Evolutionary conservation across 768 basidiomycete species (phyloP), one percentile per base, ranked within the genome.

Genomic region (Leccinum imitatum): DNA sequence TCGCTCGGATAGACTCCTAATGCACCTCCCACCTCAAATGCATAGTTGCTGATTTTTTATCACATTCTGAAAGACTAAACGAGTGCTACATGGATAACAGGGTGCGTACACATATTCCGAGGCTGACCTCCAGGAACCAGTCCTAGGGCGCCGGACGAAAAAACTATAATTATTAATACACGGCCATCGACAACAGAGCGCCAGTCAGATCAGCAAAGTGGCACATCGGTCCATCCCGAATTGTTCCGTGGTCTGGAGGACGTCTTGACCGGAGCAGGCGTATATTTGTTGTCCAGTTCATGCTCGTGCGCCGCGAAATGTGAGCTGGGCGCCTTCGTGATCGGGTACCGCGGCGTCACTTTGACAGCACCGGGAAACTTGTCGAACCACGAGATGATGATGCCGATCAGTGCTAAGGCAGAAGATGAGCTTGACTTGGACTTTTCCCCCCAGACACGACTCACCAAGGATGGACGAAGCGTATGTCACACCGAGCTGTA

Each of bases 261-360:
- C 19, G 4, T 3, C 56, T 54, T 62, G 2, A 57, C 31, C 0
- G 71, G 60, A 10, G 64, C 47, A 39, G 6, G 48, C 33, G 69
- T 65, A 46, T 62, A 67, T 10, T 44, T 44, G 4, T 10, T 8
- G 4, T 73, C 73, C 41, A 73, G 56, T 15, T 67, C 63, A 30
- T 74, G 59, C n/a, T 0, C 55, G 1, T 65, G 37, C 4, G 71
- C 71, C 11, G 61, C 58, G 14, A 67, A 71, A 10, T 56, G 65
- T 30, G 71, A 73, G 35, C 71, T 75, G 5, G 73, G 62, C 3
- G 73, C 73, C 53, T 74, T 75, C 21, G 69, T 75, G 13, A 65
- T 48, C 17, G 62, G 60, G 46, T 72, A 67, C 48, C 71, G 69
- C 8, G 69, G 65, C 8, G 46, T 64, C 61, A 73, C 71, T 37